A percentile compares a stretch with the other conserved stretches of the same genome.
phyloP scores from a whole-genome alignment of 1,139 yeast genomes.

The Geotrichum fermentans region DNA sequence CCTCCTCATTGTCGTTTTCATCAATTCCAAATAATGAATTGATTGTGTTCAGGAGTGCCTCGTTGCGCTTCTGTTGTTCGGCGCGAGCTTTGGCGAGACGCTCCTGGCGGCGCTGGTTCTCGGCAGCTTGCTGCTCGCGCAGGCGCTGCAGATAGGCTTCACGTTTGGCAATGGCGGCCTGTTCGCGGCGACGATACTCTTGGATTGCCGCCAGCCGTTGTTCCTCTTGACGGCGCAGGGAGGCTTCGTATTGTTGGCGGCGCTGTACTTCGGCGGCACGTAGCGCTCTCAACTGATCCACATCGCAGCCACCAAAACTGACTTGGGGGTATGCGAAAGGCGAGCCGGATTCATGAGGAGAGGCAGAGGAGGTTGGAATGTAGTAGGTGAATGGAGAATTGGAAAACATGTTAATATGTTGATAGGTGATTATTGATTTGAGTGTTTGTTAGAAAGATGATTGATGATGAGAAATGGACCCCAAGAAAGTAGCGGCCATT shows the following conservation, averaged over 20 bases:
- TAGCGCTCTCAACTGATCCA: constrained; percentile 6
- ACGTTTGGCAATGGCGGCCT: constrained; percentile 3
- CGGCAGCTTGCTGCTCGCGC: neutral
- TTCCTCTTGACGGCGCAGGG: constrained; percentile 10
- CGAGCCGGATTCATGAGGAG: neutral
- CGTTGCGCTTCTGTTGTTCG: neutral
- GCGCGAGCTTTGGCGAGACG: neutral
- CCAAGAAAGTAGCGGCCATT: too few species aligned
- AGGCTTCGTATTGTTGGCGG: constrained; percentile 4
- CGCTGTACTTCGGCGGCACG: constrained; percentile 5
- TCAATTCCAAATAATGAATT: neutral
- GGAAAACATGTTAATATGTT: constrained; percentile 1
- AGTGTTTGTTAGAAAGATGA: too few species aligned
- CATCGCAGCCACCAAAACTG: neutral
- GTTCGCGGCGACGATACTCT: constrained; percentile 4
- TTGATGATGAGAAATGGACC: too few species aligned
- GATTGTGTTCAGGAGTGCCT: neutral
- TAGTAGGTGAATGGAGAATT: neutral
- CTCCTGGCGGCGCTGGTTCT: neutral
- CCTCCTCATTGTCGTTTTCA: neutral
- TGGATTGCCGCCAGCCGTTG: constrained; percentile 7
- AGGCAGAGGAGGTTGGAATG: neutral
- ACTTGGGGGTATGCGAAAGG: neutral
- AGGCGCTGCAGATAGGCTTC: constrained; percentile 10
- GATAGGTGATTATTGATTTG: too few species aligned